Base-by-base conservation (phyloP, 768 basidiomycete species). In the Mycena leptocephala region DNA sequence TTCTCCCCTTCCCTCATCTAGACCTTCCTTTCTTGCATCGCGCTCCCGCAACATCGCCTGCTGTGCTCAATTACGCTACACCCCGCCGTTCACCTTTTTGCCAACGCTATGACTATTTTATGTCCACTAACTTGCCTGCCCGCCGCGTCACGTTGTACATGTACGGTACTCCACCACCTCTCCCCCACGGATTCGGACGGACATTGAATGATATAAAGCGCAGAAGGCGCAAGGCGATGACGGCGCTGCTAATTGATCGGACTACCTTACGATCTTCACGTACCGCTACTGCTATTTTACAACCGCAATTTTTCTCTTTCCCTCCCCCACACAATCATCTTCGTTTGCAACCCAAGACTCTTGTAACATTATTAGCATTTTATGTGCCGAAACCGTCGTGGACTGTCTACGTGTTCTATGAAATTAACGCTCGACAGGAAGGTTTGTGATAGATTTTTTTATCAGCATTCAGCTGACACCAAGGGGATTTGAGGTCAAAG, bases 91-190 rank as follows among this genome's bases (percentile, higher is more conserved):
- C 33, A 26, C 33, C 51, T 46, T 22, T 30, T 33, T 16, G 32
- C 71, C 37, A 35, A 14, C 67, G 55, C 68, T 37, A 65, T 24
- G 62, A 18, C 26, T 76, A 76, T 64, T 51, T 56, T 76, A 76
- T 68, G 35, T 41, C 75, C 65, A 76, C 75, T 76, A 76, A 76
- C 75, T 69, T 72, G 63, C 51, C 55, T 63, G 56, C 75, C 70
- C 75, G 65, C 75, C 75, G 75, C 58, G 41, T 76, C 70, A 16
- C 70, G 75, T 76, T 76, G 75, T 76, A 76, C 70, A 61, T 76
- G 71, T 76, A 71, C 41, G 56, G 70, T 72, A 69, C 61, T 39
- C 24, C 18, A 32, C 46, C 46, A n/a, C 53, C 69, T 33, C 26
- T 30, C 39, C 48, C 58, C 59, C 37, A 75, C 64, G 65, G 63